Evolutionary conservation across 2,329 filamentous ascomycete species (phyloP), one percentile per base, ranked within the genome.

Genomic region (Fusarium sp.): DNA sequence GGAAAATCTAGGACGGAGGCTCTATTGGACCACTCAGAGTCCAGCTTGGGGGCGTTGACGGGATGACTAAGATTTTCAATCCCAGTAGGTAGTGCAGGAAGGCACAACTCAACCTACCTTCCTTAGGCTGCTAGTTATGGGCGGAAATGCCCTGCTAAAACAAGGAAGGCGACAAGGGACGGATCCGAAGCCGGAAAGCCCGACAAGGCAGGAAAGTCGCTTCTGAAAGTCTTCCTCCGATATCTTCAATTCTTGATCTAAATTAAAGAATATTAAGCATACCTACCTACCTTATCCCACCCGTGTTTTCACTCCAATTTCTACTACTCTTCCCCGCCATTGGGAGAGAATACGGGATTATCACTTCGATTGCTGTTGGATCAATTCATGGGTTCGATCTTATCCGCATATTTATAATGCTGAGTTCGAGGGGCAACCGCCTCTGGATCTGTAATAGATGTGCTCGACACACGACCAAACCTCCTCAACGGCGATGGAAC

Each of bases 361-460:
- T 33, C 23, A 23, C 53, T 30, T 37, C 42, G 42, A 50, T 25
- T 59, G 33, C 19, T 23, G 33, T 37, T 59, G 32, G 32, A 64
- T 60, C 46, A 9, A 60, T 59, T 23, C 30, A 72, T 74, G 64
- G 28, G 47, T 40, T 49, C 54, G 43, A 60, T 58, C 44, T 32
- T 42, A 46, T 63, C 32, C 43, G 37, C 54, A 40, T 69, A 60
- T 40, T 54, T 57, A 75, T 60, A 58, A 82, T 82, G 81, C 72
- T 82, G 44, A 78, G 61, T 56, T 75, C 79, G 52, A 70, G 75
- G 47, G 76, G 77, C 68, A 79, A 75, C 30, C 85, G 83, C 81
- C 83, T 87, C 71, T 92, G 91, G 91, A 86, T 91, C 75, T 93
- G 90, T 83, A 85, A 88, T 61, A 84, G 82, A 82, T 93, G 91